Base-by-base conservation (phyloP, 139 green algal species). In the Tetraselmis chui region DNA sequence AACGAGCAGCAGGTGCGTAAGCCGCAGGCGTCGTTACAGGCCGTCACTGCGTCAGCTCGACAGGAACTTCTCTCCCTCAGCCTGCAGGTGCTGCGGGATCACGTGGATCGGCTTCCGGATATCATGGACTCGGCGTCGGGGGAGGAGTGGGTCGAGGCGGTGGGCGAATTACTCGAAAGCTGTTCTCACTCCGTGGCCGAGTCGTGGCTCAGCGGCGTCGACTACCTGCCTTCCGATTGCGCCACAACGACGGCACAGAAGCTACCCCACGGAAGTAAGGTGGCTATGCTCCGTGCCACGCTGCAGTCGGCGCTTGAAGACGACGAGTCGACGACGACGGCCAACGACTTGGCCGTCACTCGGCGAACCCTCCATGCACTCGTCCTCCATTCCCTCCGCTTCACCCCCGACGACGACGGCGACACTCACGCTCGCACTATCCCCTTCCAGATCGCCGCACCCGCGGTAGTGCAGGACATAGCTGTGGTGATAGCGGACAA, bases 391-490 rank as follows among this genome's bases (percentile, higher is more conserved):
- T 31, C 82, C 59, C 75, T 88, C 23, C 30, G 59, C 29, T 32
- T 87, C 32, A 83, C 85, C 5, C 85, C 24, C 5, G 0, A 59
- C 79, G 75, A 77, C 76, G 22, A 75, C 76, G 29, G 29, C 31
- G n/a, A 31, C 32, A 2, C 26, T 85, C 28, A 23, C 29, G 59
- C 29, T 28, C 2, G 30, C 78, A 58, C 23, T 1, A 76, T 31
- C 23, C 59, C 74, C 24, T 32, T 29, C 18, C 67, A 30, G 24
- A 30, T 78, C 1, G 32, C 74, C 1, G 79, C 28, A 0, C 1
- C 87, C 0, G 59, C 31, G 0, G 83, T 91, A 28, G 74, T 92
- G 29, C 83, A 91, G 74, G 90, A 93, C 81, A 84, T 92, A 83
- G 88, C 86, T 1, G 81, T 90, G 1, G 29, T 27, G 1, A 81